Percentiles rank a stretch among this genome's conserved stretches.
phyloP scores from a whole-genome alignment of 2,329 filamentous ascomycete species.

The Paecilomyces niveus region DNA sequence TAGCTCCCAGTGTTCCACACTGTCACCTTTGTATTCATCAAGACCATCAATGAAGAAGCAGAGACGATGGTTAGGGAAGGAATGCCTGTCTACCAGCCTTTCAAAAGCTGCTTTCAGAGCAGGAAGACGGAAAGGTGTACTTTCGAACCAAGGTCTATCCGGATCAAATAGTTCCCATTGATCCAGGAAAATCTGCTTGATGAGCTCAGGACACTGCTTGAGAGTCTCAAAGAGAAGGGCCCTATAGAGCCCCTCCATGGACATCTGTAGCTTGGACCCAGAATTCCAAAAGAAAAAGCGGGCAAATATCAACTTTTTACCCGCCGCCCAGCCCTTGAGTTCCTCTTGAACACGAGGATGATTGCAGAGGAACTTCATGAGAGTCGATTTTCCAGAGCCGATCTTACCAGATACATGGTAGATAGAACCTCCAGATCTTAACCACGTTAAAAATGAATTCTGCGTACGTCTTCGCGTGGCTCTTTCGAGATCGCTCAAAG shows the following conservation, averaged over 20 bases:
- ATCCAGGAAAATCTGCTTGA: constrained; percentile 12
- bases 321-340: constrained; percentile 29
- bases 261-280: constrained; percentile 33
- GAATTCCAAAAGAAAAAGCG: constrained; percentile 39
- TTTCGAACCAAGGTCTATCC: background rate
- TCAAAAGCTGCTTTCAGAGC: constrained; percentile 6
- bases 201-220: constrained; percentile 21
- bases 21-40: constrained; percentile 13
- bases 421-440: constrained; percentile 11
- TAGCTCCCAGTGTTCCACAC: constrained; percentile 5
- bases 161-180: constrained; percentile 1
- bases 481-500: background rate
- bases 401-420: constrained; percentile 41
- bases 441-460: constrained; percentile 19
- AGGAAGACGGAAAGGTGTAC: background rate
- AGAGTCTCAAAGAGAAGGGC: constrained; percentile 30
- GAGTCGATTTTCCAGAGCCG: constrained; percentile 42
- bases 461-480: constrained; percentile 8
- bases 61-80: constrained; percentile 4
- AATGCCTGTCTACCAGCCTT: background rate
- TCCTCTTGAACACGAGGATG: constrained; percentile 16
- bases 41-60: constrained; percentile 15
- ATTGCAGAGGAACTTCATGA: constrained; percentile 39
- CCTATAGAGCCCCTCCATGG: constrained; percentile 33
- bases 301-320: constrained; percentile 20